Conservation (phyloP, 345 rosid genomes). For the Salix purpurea region DNA sequence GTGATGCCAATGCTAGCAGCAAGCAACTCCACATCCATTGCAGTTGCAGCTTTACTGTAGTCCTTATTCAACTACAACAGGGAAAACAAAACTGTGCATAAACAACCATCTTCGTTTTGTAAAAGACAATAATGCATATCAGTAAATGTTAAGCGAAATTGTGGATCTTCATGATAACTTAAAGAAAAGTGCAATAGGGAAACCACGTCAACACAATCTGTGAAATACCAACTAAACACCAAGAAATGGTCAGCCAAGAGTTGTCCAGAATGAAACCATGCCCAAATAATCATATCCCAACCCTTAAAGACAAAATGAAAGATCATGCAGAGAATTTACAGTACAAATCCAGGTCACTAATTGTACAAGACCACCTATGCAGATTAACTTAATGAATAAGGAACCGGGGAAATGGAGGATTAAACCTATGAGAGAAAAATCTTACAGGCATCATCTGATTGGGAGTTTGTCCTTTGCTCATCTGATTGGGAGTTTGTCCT, state of each 20-base stretch:
- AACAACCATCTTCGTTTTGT: neutral
- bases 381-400: slow-evolving; percentile 1
- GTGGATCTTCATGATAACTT: neutral
- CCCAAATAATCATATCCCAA: neutral
- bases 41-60: slow-evolving; percentile 8
- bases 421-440: slow-evolving; percentile 5
- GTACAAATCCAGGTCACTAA: neutral
- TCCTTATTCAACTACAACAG: slow-evolving; percentile 30
- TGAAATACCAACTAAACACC: too few species aligned
- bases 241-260: too few species aligned
- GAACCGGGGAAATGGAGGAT: neutral
- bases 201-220: too few species aligned
- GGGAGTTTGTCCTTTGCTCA: slow-evolving; percentile 13
- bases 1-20: slow-evolving; percentile 10
- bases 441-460: too few species aligned
- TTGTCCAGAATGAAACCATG: too few species aligned
- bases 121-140: neutral
- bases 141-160: neutral
- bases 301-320: neutral
- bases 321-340: neutral
- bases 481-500: slow-evolving; percentile 11
- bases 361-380: neutral
- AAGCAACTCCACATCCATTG: slow-evolving; percentile 18
- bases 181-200: too few species aligned
- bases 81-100: neutral